Base-by-base conservation (phyloP, 2,329 filamentous ascomycete species). In the Colletotrichum graminicola region DNA sequence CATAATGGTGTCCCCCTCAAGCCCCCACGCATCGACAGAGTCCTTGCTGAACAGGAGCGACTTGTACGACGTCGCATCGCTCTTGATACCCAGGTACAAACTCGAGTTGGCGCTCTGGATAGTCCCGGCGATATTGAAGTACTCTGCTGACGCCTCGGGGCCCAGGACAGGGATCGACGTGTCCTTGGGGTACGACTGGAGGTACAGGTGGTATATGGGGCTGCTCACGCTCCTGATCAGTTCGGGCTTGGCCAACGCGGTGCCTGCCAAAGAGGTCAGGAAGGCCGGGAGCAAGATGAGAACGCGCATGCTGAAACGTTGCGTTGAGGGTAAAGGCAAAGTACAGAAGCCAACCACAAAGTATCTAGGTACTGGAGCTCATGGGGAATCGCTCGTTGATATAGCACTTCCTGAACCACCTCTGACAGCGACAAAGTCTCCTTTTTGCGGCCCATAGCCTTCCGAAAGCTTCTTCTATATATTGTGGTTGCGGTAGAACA, bases 121-220 rank as follows among this genome's bases (percentile, higher is more conserved):
- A 29, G 84, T 84, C 16, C 80, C 79, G 32, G 77, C 82, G 75
- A 88, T 86, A 72, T 82, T 82, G 77, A 87, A 88, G 71, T 82
- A 84, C 74, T 87, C 84, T 73, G 81, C 82, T 41, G 79, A 81
- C 45, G 79, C 76, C 75, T 87, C 86, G n/a, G 86, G 85, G 21
- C 86, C 86, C 72, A 88, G 83, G 0, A 88, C 84, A 1, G 85
- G 83, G 11, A 82, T 79, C 2, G 83, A 77, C 82, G 82, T 74
- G 59, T 86, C 82, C 55, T 81, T 78, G 7, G 84, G 79, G 66
- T 82, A 81, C 3, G 82, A 79, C 76, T 88, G 86, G 4, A 88
- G 79, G 74, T 88, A 88, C 29, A 85, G 80, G 75, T 89, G 86
- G 73, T 83, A 88, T 67, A 88, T 84, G 2, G 87, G 86, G 8